Evolutionary conservation across 2,329 filamentous ascomycete species (phyloP).

Genomic region (Paraconiothyrium sp.): DNA sequence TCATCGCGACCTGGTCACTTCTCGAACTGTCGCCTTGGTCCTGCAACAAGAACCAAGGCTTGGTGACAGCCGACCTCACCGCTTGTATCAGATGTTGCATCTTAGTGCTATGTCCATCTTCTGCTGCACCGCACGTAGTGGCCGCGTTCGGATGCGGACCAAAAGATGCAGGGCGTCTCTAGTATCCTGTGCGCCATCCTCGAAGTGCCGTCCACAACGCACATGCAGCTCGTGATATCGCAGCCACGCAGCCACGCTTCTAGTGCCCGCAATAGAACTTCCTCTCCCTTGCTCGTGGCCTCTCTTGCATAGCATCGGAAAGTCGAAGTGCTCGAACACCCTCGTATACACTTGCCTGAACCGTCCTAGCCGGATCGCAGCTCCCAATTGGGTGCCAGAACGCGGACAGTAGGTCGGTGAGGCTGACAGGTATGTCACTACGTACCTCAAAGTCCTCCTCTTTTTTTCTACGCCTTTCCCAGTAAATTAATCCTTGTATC

Average conservation of each 20-base stretch:
- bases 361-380: neutral
- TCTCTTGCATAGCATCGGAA: neutral
- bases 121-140: neutral
- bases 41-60: neutral
- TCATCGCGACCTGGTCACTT: neutral
- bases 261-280: slow-evolving; percentile 5
- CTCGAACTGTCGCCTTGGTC: neutral
- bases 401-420: neutral
- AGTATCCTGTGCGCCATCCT: slow-evolving; percentile 1
- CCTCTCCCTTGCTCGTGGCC: neutral
- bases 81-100: neutral
- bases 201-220: neutral
- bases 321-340: neutral
- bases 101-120: neutral
- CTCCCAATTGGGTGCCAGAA: neutral
- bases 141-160: slow-evolving; percentile 2
- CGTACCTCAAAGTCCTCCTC: too few relatives aligned
- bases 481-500: too few relatives aligned
- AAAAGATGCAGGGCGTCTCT: slow-evolving; percentile 4
- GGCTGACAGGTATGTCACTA: too few relatives aligned
- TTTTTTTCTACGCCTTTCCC: too few relatives aligned
- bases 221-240: neutral
- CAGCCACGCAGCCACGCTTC: neutral
- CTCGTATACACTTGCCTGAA: slow-evolving; percentile 1
- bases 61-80: neutral